phyloP scores from a whole-genome alignment of 176 grass and related monocot species.

The Musa itinerans region DNA sequence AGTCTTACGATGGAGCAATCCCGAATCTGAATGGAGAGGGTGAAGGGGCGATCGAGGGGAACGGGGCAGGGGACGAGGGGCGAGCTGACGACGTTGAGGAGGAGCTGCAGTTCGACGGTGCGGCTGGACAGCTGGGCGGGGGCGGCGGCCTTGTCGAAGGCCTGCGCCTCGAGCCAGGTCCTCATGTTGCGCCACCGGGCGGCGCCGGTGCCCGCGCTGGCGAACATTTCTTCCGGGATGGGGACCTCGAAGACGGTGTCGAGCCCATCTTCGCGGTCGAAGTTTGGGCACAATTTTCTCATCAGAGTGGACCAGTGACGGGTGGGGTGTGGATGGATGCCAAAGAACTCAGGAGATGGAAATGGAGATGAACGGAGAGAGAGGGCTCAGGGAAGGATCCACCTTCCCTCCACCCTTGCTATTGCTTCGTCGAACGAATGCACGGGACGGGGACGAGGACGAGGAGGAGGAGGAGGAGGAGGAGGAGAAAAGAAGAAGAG shows the following conservation, averaged over 20 bases:
- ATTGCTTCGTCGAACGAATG: no score
- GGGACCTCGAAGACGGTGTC: conserved; percentile 98
- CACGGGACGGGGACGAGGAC: no score
- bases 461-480: no score
- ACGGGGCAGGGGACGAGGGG: conserved; percentile 84
- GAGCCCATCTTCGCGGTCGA: conserved; percentile 71
- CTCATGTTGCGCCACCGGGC: conserved; percentile 45
- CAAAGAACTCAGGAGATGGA: not conserved
- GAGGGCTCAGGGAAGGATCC: no score
- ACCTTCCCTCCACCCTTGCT: no score
- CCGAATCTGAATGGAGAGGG: conserved; percentile 71
- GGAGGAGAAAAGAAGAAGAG: no score
- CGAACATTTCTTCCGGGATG: conserved; percentile 88
- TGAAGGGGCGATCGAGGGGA: conserved; percentile 76
- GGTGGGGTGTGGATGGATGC: conserved; percentile 11
- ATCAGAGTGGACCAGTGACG: conserved; percentile 19
- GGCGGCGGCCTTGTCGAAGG: conserved; percentile 66
- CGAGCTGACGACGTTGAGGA: conserved; percentile 86
- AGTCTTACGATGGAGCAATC: conserved; percentile 70
- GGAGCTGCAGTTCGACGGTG: conserved; percentile 71
- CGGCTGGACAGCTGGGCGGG: conserved; percentile 15
- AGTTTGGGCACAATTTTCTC: conserved; percentile 90
- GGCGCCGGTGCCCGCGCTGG: conserved; percentile 32
- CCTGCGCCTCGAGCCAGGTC: conserved; percentile 80
- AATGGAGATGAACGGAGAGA: not conserved